Conservation (phyloP, 208 protist species). For the Trypanosoma lewisi region DNA sequence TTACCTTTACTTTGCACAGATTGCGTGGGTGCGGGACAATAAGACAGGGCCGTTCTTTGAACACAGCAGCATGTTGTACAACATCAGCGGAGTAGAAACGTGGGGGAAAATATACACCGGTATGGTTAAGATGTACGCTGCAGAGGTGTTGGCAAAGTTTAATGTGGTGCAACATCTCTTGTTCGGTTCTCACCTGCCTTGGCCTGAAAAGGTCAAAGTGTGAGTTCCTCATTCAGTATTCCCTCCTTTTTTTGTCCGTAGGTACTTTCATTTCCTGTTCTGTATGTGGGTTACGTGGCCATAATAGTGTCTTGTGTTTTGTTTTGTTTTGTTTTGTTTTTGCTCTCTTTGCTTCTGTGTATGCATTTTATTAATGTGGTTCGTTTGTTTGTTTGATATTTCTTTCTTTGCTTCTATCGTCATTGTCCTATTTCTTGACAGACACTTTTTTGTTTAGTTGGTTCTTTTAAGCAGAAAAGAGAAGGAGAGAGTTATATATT, state of each 20-base stretch:
- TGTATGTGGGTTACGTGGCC: neutral
- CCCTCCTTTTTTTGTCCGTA: too few species aligned
- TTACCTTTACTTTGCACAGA: slow-evolving; percentile 77
- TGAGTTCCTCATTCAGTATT: too few species aligned
- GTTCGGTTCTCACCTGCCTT: slow-evolving; percentile 88
- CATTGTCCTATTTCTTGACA: neutral
- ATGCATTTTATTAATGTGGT: neutral
- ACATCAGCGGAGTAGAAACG: slow-evolving; percentile 80
- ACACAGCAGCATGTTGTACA: slow-evolving; percentile 92
- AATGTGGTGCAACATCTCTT: slow-evolving; percentile 95
- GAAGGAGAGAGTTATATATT: neutral
- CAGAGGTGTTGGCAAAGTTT: slow-evolving; percentile 93
- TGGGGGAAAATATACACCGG: slow-evolving; percentile 92
- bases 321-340: neutral
- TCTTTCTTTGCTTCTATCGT: neutral
- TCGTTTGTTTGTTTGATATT: neutral
- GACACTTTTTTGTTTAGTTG: too few species aligned
- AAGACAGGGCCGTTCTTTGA: slow-evolving; percentile 91
- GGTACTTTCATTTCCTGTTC: neutral
- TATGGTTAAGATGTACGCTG: slow-evolving; percentile 95
- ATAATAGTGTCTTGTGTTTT: slow-evolving; percentile 1
- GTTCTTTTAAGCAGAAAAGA: too few species aligned
- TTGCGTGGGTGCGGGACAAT: slow-evolving; percentile 77
- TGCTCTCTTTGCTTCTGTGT: slow-evolving; percentile 2
- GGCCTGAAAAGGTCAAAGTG: slow-evolving; percentile 19